Evolutionary conservation across 805 yeast genomes (phyloP).

Genomic region (Sugiyamaella chiloensis): DNA sequence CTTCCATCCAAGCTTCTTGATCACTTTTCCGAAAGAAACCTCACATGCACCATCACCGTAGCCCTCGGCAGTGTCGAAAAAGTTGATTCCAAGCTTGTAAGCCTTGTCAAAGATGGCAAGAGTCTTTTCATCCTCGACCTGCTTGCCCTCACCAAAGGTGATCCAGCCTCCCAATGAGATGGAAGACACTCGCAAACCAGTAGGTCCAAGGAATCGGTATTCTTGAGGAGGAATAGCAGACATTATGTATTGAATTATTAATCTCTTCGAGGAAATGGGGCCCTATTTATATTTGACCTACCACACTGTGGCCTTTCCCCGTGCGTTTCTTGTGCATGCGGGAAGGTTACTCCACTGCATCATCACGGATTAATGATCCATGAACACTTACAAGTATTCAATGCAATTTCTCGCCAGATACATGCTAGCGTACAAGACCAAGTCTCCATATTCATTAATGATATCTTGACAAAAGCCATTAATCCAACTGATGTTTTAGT

Average conservation of each 20-base stretch:
- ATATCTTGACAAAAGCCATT: too few species aligned
- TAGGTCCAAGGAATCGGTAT: constrained; percentile 33
- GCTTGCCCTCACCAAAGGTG: constrained; percentile 29
- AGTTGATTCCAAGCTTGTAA: constrained; percentile 33
- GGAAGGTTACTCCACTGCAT: too few species aligned
- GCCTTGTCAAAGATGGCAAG: constrained; percentile 30
- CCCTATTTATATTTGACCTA: too few species aligned
- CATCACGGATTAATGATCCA: too few species aligned
- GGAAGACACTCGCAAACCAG: constrained; percentile 34
- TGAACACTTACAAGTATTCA: too few species aligned
- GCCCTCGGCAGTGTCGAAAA: constrained; percentile 35
- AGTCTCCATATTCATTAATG: too few species aligned
- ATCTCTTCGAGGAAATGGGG: too few species aligned
- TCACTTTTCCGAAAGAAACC: constrained; percentile 29
- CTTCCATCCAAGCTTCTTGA: constrained; percentile 32
- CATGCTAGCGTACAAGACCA: too few species aligned
- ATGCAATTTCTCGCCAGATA: too few species aligned
- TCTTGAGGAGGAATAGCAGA: constrained; percentile 21
- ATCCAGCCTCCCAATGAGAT: constrained; percentile 35
- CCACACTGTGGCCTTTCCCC: too few species aligned
- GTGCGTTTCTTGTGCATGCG: too few species aligned
- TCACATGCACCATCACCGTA: constrained; percentile 32
- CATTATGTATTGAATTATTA: not conserved
- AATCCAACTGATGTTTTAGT: too few species aligned
- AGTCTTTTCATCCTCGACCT: constrained; percentile 27